phyloP scores from a whole-genome alignment of 768 basidiomycete genomes.

The Suillus clintonianus region DNA sequence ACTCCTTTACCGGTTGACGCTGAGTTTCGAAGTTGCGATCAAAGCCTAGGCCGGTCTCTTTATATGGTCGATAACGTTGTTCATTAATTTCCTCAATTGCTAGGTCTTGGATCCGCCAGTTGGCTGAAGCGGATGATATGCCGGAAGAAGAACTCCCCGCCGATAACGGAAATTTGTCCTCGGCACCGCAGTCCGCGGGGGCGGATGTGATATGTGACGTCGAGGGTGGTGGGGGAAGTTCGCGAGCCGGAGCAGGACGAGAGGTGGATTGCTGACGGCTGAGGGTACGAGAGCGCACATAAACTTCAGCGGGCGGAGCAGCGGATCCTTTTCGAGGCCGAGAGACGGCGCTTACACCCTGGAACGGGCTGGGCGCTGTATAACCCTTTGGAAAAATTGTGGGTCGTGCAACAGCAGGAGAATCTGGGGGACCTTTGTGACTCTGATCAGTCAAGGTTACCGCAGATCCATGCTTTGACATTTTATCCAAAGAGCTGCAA shows the following conservation, averaged over 20 bases:
- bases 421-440: conserved; percentile 32
- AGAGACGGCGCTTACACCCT: conserved; percentile 35
- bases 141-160: conserved; percentile 18
- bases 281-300: conserved; percentile 34
- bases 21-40: conserved; percentile 4
- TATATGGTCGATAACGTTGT: conserved; percentile 26
- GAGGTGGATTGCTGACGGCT: conserved; percentile 46
- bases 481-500: conserved; percentile 26
- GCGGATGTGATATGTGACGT: conserved; percentile 25
- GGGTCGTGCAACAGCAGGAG: conserved; percentile 34
- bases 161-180: conserved; percentile 9
- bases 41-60: conserved; percentile 21
- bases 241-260: conserved; percentile 29
- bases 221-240: conserved; percentile 49
- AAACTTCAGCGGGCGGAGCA: conserved; percentile 6
- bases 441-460: conserved; percentile 35
- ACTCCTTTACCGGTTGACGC: not conserved
- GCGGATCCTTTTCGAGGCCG: conserved; percentile 10
- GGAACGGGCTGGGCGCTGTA: conserved; percentile 41
- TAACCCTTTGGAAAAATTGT: conserved; percentile 49
- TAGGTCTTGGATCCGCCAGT: conserved; percentile 32
- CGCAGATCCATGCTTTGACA: conserved; percentile 32
- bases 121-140: conserved; percentile 46
- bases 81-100: conserved; percentile 27
- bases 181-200: conserved; percentile 4